Evolutionary conservation across 169 alveolate species (phyloP).

Genomic region (Cryptosporidium muris): DNA sequence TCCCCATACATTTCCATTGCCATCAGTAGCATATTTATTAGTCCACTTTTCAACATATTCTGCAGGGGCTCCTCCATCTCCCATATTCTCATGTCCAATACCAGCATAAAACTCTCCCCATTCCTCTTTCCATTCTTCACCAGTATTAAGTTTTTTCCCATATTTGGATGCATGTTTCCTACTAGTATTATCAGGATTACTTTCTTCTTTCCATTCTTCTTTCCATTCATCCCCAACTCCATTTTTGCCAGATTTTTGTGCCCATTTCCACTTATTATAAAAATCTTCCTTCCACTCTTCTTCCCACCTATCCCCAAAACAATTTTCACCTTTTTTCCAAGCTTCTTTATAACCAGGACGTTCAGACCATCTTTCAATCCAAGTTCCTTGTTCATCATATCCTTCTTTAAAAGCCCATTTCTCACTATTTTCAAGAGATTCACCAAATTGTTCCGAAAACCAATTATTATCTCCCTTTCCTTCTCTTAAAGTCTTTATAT

Average conservation of each 20-base stretch:
- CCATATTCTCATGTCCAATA: slow-evolving; percentile 56
- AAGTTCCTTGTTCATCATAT: slow-evolving; percentile 54
- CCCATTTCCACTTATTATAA: slow-evolving; percentile 70
- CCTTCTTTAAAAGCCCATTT: slow-evolving; percentile 63
- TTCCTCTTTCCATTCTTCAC: slow-evolving; percentile 68
- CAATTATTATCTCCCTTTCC: slow-evolving; percentile 47
- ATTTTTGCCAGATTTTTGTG: slow-evolving; percentile 53
- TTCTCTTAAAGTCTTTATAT: slow-evolving; percentile 14
- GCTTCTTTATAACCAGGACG: slow-evolving; percentile 53
- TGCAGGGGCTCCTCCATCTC: slow-evolving; percentile 39
- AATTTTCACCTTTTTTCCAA: slow-evolving; percentile 61
- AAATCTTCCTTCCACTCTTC: slow-evolving; percentile 71
- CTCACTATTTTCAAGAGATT: slow-evolving; percentile 18
- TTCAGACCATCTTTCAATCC: slow-evolving; percentile 66
- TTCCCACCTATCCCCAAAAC: slow-evolving; percentile 62
- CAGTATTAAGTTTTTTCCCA: slow-evolving; percentile 44
- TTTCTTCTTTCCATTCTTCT: slow-evolving; percentile 70
- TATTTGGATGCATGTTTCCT: slow-evolving; percentile 30
- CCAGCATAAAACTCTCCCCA: slow-evolving; percentile 67
- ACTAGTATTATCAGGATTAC: slow-evolving; percentile 10
- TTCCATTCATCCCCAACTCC: slow-evolving; percentile 51
- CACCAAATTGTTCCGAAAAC: slow-evolving; percentile 54
- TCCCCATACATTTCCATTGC: slow-evolving; percentile 60
- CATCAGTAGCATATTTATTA: slow-evolving; percentile 57
- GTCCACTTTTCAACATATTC: slow-evolving; percentile 64